Conservation (phyloP, 345 rosid genomes). For the Mangifera indica region DNA sequence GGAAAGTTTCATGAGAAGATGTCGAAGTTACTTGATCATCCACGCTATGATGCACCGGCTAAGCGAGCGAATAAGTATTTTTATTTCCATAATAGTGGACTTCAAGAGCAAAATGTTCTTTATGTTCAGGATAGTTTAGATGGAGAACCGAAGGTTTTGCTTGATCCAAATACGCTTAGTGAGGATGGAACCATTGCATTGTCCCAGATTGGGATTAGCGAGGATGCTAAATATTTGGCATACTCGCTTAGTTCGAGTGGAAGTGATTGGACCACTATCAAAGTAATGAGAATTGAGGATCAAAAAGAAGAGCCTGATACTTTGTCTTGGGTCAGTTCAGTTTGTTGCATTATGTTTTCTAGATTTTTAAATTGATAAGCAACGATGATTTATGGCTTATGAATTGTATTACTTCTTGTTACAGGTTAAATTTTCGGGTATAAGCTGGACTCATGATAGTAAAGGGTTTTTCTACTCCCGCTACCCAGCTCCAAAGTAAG, state of each 20-base stretch:
- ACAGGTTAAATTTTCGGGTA: slow-evolving; percentile 75
- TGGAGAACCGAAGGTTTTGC: slow-evolving; percentile 70
- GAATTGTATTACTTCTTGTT: neutral
- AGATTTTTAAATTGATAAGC: too few relatives aligned
- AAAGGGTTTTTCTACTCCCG: slow-evolving; percentile 93
- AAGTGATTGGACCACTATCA: slow-evolving; percentile 92
- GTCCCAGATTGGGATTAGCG: slow-evolving; percentile 49
- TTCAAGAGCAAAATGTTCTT: slow-evolving; percentile 79
- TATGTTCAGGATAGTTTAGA: slow-evolving; percentile 80
- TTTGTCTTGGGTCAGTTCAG: slow-evolving; percentile 79
- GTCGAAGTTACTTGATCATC: slow-evolving; percentile 70
- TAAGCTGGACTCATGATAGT: slow-evolving; percentile 87
- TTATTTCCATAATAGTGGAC: slow-evolving; percentile 84
- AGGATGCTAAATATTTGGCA: slow-evolving; percentile 76
- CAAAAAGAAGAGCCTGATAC: slow-evolving; percentile 66
- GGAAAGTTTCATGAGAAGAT: slow-evolving; percentile 60
- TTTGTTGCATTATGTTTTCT: slow-evolving; percentile 1
- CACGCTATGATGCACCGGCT: slow-evolving; percentile 71
- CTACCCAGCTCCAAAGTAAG: slow-evolving; percentile 81
- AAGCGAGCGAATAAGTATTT: slow-evolving; percentile 66
- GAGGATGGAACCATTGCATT: slow-evolving; percentile 85
- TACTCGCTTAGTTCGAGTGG: slow-evolving; percentile 84
- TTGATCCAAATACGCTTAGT: slow-evolving; percentile 82
- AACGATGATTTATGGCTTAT: neutral
- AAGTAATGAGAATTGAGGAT: slow-evolving; percentile 62